A percentile compares a stretch with the other conserved stretches of the same genome.
Evolutionary conservation across 495 filamentous ascomycete genomes (phyloP).

Genomic region (Penicillium paradoxum): DNA sequence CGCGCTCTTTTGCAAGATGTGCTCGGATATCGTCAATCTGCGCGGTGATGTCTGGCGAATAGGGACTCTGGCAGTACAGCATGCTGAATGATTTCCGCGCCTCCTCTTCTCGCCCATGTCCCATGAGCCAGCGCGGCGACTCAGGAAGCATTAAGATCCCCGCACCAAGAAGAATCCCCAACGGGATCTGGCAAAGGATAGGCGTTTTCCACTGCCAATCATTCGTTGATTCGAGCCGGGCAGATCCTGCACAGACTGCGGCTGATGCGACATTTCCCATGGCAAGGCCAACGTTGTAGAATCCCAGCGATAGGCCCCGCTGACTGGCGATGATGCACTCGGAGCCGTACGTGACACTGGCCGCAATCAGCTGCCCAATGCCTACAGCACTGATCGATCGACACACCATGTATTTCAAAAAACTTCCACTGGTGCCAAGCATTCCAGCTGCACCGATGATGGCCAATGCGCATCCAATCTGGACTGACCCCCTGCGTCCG

Average conservation of each 20-base stretch:
- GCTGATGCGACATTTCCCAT: constrained; percentile 22
- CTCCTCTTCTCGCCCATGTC: constrained; percentile 17
- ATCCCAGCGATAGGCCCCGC: constrained; percentile 21
- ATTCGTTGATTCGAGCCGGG: constrained; percentile 16
- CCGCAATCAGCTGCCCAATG: constrained; percentile 20
- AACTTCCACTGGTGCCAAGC: constrained; percentile 24
- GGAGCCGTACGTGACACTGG: constrained; percentile 22
- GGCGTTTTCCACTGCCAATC: constrained; percentile 32
- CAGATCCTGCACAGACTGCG: constrained; percentile 26
- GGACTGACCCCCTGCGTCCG: constrained; percentile 20
- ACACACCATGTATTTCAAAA: constrained; percentile 27
- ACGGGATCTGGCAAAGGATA: constrained; percentile 27
- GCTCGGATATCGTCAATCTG: constrained; percentile 23
- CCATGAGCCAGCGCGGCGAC: constrained; percentile 29
- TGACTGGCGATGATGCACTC: constrained; percentile 27
- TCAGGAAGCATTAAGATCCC: constrained; percentile 30
- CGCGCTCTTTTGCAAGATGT: constrained; percentile 21
- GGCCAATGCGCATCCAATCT: constrained; percentile 17
- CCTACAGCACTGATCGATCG: constrained; percentile 27
- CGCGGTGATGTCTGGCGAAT: constrained; percentile 15
- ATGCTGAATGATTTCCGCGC: constrained; percentile 21
- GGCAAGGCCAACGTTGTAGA: constrained; percentile 28
- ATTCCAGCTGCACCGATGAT: constrained; percentile 25
- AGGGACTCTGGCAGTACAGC: constrained; percentile 18
- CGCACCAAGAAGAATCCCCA: constrained; percentile 23